Percentiles rank a stretch among this genome's conserved stretches.
These are phyloP conservation scores for Monosporozyma servazzii DNA, from an alignment of 805 yeast genomes.

Conservation along the genomic window DNA sequence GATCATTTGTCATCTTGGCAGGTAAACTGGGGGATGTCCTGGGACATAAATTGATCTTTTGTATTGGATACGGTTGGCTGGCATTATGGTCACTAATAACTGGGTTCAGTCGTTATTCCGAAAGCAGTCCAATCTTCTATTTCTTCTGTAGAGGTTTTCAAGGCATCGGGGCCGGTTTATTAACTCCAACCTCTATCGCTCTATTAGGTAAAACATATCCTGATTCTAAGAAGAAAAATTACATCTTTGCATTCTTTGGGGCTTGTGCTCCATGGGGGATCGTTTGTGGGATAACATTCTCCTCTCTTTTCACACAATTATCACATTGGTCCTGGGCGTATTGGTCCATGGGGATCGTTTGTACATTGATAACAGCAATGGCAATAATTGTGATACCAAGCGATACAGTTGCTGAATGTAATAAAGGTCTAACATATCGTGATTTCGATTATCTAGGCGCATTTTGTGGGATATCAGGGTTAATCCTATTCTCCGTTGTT, in stretches of 20 bases:
- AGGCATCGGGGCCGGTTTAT: constrained; percentile 54
- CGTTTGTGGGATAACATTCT: constrained; percentile 43
- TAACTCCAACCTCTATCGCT: constrained; percentile 53
- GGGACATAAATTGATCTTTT: constrained; percentile 47
- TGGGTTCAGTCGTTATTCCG: constrained; percentile 36
- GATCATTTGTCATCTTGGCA: constrained; percentile 58
- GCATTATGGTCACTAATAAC: constrained; percentile 52
- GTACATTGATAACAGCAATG: constrained; percentile 26
- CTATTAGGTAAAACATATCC: constrained; percentile 34
- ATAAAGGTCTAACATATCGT: background rate
- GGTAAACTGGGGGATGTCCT: constrained; percentile 65
- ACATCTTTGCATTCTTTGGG: constrained; percentile 50
- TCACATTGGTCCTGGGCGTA: constrained; percentile 57
- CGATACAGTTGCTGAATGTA: background rate
- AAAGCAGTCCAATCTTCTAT: constrained; percentile 13
- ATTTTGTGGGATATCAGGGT: constrained; percentile 41
- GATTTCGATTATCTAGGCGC: constrained; percentile 38
- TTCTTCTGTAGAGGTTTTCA: constrained; percentile 46
- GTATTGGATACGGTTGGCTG: constrained; percentile 50
- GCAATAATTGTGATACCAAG: constrained; percentile 29
- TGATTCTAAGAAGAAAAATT: constrained; percentile 34
- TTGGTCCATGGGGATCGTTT: constrained; percentile 38
- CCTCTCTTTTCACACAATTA: constrained; percentile 36
- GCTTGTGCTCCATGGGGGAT: constrained; percentile 59
- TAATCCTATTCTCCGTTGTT: constrained; percentile 48